A percentile compares a stretch with the other conserved stretches of the same genome.
Evolutionary conservation across 2,329 filamentous ascomycete genomes (phyloP).

Genomic region (Exserohilum rostratum): DNA sequence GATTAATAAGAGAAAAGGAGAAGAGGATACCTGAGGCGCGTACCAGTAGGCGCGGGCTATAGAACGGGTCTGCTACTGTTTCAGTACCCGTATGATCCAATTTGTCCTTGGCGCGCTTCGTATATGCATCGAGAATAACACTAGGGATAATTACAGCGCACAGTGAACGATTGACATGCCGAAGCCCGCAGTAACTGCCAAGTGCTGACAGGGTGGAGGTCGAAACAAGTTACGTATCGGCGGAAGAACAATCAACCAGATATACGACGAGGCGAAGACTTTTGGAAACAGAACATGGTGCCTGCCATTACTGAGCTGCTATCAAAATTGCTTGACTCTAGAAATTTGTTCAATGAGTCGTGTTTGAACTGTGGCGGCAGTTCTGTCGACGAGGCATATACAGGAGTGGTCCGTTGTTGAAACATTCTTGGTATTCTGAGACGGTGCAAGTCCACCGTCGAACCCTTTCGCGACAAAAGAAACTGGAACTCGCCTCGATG

Average conservation of each 20-base stretch:
- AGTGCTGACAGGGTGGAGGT: neutral
- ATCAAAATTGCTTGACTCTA: neutral
- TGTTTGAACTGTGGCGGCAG: neutral
- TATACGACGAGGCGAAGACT: neutral
- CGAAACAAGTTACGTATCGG: neutral
- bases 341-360: neutral
- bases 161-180: neutral
- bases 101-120: neutral
- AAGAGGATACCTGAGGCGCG: neutral
- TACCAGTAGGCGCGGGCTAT: neutral
- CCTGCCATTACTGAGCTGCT: neutral
- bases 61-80: neutral
- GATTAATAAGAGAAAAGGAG: neutral
- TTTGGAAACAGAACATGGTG: neutral
- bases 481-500: neutral
- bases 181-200: neutral
- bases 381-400: neutral
- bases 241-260: neutral
- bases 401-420: neutral
- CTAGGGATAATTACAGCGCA: neutral
- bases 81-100: neutral
- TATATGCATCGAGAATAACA: neutral
- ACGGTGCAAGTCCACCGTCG: neutral
- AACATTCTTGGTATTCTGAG: neutral
- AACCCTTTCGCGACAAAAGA: neutral